phyloP scores from a whole-genome alignment of 2,329 filamentous ascomycete species.

The Sphaerulina musiva region DNA sequence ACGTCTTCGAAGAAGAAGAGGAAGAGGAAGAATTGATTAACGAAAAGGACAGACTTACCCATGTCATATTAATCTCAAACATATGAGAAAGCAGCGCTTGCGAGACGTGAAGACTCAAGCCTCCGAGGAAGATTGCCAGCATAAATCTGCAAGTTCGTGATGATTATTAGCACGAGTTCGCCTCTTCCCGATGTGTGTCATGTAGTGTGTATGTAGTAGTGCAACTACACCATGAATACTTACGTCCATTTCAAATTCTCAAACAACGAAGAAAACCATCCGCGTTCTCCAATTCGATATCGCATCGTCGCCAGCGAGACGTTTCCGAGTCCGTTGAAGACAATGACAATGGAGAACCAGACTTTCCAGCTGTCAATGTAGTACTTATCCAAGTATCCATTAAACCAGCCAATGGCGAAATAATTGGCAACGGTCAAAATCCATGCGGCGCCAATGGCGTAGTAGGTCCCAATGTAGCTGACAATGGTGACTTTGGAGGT shows the following conservation, averaged over 20 bases:
- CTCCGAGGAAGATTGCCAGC: constrained; percentile 75
- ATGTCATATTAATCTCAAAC: constrained; percentile 79
- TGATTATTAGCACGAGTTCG: background rate
- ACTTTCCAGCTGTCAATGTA: constrained; percentile 63
- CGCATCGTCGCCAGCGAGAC: constrained; percentile 56
- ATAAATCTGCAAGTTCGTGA: constrained; percentile 36
- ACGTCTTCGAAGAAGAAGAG: background rate
- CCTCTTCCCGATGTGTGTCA: background rate
- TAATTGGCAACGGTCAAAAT: constrained; percentile 64
- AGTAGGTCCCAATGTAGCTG: constrained; percentile 65
- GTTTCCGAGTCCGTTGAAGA: constrained; percentile 59
- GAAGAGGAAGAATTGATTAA: background rate
- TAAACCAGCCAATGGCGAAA: constrained; percentile 64
- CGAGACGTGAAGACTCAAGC: constrained; percentile 71
- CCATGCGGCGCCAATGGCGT: constrained; percentile 62
- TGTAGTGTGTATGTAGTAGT: background rate
- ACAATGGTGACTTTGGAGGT: constrained; percentile 66
- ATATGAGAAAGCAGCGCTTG: constrained; percentile 75
- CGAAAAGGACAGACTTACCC: constrained; percentile 37
- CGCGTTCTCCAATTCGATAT: constrained; percentile 53
- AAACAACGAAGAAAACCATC: constrained; percentile 45
- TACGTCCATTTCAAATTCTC: constrained; percentile 57
- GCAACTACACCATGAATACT: background rate
- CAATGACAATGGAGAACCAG: constrained; percentile 56
- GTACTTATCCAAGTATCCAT: constrained; percentile 59